A percentile compares a stretch with the other conserved stretches of the same genome.
These are phyloP conservation scores for Leptographium galeiforme DNA, from an alignment of 2,329 filamentous ascomycete species.

Conservation along the genomic window DNA sequence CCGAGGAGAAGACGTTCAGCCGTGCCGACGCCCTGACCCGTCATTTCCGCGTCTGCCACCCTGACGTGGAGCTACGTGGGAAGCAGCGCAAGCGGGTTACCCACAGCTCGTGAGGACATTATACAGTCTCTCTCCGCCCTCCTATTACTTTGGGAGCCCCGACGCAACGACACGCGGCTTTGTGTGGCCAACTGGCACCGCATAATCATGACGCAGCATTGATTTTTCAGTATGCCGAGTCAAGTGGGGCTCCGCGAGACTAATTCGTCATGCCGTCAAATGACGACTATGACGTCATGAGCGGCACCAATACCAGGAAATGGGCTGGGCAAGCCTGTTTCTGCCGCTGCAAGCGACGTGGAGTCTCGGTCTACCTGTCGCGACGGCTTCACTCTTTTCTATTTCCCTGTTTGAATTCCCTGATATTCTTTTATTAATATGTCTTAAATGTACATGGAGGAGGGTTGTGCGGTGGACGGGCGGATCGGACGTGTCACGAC, in stretches of 20 bases:
- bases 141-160: background rate
- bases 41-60: slow-evolving; percentile 90
- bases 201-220: background rate
- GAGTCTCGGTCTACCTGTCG: background rate
- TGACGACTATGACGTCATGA: background rate
- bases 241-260: no score
- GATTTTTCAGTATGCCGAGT: no score
- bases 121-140: background rate
- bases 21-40: slow-evolving; percentile 87
- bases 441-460: background rate
- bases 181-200: background rate
- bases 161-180: background rate
- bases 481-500: no score
- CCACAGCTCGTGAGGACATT: background rate
- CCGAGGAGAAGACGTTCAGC: slow-evolving; percentile 94
- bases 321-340: background rate
- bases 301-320: background rate
- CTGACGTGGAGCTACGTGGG: slow-evolving; percentile 71
- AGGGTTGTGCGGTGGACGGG: background rate
- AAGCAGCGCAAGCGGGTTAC: slow-evolving; percentile 32
- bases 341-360: background rate
- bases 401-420: background rate
- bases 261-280: background rate
- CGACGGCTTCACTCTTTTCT: background rate
- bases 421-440: background rate